Percentiles rank a stretch among this genome's conserved stretches.
Evolutionary conservation across 352 stramenopile genomes (phyloP).

Genomic region (Peronosclerospora sorghi): DNA sequence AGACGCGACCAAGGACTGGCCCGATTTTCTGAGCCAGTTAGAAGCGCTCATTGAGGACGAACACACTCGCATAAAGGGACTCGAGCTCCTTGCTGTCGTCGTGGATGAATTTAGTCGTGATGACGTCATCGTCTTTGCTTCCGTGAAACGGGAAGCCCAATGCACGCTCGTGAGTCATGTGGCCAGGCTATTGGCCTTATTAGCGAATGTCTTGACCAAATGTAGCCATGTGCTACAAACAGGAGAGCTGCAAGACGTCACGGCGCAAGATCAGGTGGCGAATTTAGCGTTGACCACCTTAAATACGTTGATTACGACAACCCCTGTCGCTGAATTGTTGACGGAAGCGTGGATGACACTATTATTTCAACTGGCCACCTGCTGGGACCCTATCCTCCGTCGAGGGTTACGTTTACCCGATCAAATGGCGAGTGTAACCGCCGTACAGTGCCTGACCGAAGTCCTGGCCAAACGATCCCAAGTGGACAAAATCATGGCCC

Average conservation of each 20-base stretch:
- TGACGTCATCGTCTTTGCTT: slow-evolving; percentile 40
- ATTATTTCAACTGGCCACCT: slow-evolving; percentile 44
- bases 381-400: slow-evolving; percentile 16
- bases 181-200: slow-evolving; percentile 33
- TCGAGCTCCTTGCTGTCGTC: slow-evolving; percentile 50
- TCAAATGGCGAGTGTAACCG: slow-evolving; percentile 35
- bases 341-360: slow-evolving; percentile 46
- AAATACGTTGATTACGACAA: slow-evolving; percentile 39
- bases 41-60: slow-evolving; percentile 41
- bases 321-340: slow-evolving; percentile 41
- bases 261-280: slow-evolving; percentile 34
- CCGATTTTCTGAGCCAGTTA: slow-evolving; percentile 53
- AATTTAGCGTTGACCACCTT: slow-evolving; percentile 44
- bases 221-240: slow-evolving; percentile 35
- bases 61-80: slow-evolving; percentile 28
- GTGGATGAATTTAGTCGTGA: slow-evolving; percentile 68
- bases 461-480: slow-evolving; percentile 51
- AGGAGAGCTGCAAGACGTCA: slow-evolving; percentile 4
- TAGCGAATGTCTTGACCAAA: slow-evolving; percentile 34
- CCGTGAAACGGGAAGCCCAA: slow-evolving; percentile 34
- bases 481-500: slow-evolving; percentile 38
- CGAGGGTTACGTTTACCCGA: slow-evolving; percentile 17
- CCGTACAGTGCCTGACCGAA: slow-evolving; percentile 49
- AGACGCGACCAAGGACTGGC: slow-evolving; percentile 18
- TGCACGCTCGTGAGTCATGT: slow-evolving; percentile 29